Evolutionary conservation across 805 yeast species (phyloP).

Genomic region (Wickerhamiella bombiphila): DNA sequence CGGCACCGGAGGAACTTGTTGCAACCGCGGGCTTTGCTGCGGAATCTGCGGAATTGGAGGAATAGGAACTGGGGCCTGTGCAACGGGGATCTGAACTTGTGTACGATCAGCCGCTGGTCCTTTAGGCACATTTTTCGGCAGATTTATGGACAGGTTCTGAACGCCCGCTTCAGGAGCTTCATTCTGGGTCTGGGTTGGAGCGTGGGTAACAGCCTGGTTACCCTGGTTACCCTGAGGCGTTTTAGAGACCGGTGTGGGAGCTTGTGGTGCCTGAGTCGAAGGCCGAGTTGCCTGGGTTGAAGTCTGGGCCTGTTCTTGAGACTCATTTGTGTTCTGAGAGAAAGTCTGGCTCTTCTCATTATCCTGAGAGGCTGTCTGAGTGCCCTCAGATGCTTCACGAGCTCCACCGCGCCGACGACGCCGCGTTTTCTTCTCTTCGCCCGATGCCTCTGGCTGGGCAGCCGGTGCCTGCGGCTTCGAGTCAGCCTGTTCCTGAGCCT

Average conservation of each 20-base stretch:
- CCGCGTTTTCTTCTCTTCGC: constrained; percentile 1
- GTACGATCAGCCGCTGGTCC: constrained; percentile 4
- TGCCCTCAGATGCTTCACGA: too few species aligned
- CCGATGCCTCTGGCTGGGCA: neutral
- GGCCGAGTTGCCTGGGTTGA: too few species aligned
- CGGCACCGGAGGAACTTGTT: constrained; percentile 3
- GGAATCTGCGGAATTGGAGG: constrained; percentile 1
- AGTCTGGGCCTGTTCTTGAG: too few species aligned
- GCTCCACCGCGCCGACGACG: neutral
- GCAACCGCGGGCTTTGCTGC: constrained; percentile 3
- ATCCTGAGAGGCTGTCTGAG: too few species aligned
- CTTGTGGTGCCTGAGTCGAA: too few species aligned
- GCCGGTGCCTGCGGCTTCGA: neutral
- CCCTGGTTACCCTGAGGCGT: too few species aligned
- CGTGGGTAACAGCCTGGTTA: neutral
- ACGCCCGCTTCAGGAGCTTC: neutral
- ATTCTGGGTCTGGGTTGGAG: neutral
- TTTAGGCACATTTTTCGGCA: neutral
- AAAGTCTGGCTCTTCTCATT: too few species aligned
- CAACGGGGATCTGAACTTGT: constrained; percentile 5
- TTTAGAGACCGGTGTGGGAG: too few species aligned
- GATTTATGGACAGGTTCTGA: neutral
- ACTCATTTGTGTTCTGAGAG: neutral
- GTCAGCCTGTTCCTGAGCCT: constrained; percentile 1
- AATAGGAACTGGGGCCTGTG: constrained; percentile 6